Evolutionary conservation across 225 moss, liverwort and hornwort genomes (phyloP).

Genomic region (Neckera pumila): DNA sequence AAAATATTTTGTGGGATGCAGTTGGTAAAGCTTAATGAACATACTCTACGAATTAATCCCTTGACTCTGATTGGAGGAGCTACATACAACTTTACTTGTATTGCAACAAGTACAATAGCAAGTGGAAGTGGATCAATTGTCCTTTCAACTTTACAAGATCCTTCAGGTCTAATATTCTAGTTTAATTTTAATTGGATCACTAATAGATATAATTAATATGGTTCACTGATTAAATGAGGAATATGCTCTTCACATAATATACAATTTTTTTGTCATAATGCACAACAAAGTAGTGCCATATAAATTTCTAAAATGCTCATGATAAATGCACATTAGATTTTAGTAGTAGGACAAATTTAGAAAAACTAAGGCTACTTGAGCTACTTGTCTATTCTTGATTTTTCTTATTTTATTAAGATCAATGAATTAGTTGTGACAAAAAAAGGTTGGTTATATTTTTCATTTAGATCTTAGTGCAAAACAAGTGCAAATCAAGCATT

Average conservation of each 20-base stretch:
- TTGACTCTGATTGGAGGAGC: conserved; percentile 22
- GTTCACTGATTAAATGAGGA: not conserved
- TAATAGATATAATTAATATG: not conserved
- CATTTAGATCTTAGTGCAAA: not conserved
- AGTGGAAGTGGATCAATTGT: conserved; percentile 5
- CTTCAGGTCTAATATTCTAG: not conserved
- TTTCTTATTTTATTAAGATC: not conserved
- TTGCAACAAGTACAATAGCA: not conserved
- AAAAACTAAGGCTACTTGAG: not conserved
- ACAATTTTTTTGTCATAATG: not conserved
- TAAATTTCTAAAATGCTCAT: not conserved
- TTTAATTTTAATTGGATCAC: not conserved
- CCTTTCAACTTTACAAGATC: conserved; percentile 17
- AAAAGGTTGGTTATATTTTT: not conserved
- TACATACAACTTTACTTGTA: conserved; percentile 27
- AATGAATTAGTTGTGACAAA: not conserved
- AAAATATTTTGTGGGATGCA: not conserved
- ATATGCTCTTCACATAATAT: not conserved
- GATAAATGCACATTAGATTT: not conserved
- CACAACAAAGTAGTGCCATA: not conserved
- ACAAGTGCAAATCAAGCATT: not conserved
- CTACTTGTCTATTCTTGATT: not conserved
- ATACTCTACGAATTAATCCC: conserved; percentile 17
- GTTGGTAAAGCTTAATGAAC: conserved; percentile 2
- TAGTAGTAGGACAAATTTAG: not conserved